Evolutionary conservation across 305 asterid species (phyloP), one percentile per base, ranked within the genome.

Genomic region (Solanum chacoense): DNA sequence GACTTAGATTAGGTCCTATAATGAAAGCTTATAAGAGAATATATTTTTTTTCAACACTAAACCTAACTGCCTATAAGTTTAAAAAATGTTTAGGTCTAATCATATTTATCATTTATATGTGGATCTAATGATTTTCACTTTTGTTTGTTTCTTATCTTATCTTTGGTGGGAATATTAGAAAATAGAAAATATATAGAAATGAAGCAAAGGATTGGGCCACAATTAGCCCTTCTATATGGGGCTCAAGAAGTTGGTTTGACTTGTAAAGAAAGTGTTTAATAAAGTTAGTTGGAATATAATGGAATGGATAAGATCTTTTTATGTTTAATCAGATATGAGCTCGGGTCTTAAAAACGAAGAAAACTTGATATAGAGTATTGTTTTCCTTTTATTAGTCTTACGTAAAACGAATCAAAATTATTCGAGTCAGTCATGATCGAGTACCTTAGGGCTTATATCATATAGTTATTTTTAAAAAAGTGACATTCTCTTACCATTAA

Each of bases 161-260:
- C 16, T 76, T 9, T 34, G 18, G 8, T 35, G 45, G 29, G 14
- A 76, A 76, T 38, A 24, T 76, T 76, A 76, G 50, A 76, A 22
- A 75, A 75, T 80, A 72, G 77, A 87, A 85, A 88, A 11, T 35
- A 73, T 88, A 78, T 31, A 72, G 45, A 80, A 65, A 71, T 80
- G 80, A 55, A 31, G 38, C 22, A 67, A 83, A 78, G 85, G 87
- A 86, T 75, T 87, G 90, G 92, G 87, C 75, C 91, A 87, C 91
- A 28, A 79, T 75, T 63, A 90, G 40, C 75, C 84, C 84, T 84
- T 38, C 88, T 45, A 20, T 88, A 91, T 85, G 92, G 93, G 93
- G 92, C 91, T 93, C 93, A 91, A 93, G 94, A 90, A 91, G 90
- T 92, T 89, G 94, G 93, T 92, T 90, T 90, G 92, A 93, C 90